A percentile compares a stretch with the other conserved stretches of the same genome.
Evolutionary conservation across 106 monocot species (phyloP).

Genomic region (Vanilla planifolia): DNA sequence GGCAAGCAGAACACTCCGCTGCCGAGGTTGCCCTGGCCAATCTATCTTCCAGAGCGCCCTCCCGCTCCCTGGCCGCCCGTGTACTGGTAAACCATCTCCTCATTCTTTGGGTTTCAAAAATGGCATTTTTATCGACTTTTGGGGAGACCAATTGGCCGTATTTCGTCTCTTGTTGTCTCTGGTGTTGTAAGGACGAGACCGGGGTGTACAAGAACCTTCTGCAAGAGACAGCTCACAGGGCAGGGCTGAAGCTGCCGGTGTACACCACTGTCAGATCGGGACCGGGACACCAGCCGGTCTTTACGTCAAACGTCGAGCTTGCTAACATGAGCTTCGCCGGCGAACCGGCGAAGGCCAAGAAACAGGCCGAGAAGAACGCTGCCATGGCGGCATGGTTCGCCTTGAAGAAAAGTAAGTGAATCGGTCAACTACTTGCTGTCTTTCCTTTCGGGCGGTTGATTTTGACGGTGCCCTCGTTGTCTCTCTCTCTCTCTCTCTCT

Average conservation of each 20-base stretch:
- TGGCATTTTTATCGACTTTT: no score
- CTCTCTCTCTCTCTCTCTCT: no score
- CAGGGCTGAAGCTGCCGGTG: constrained; percentile 71
- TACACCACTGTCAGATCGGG: constrained; percentile 77
- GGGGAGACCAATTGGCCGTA: no score
- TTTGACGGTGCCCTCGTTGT: no score
- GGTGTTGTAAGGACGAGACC: constrained; percentile 98
- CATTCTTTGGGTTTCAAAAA: no score
- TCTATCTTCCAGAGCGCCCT: constrained; percentile 54
- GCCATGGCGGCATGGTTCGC: constrained; percentile 87
- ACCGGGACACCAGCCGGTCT: constrained; percentile 75
- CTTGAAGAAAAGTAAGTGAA: constrained; percentile 80
- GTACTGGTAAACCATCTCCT: constrained; percentile 50
- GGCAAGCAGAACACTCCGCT: constrained; percentile 79
- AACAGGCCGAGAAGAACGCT: constrained; percentile 94
- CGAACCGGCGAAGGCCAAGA: constrained; percentile 91
- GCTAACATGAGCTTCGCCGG: constrained; percentile 81
- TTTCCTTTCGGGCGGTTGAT: neutral
- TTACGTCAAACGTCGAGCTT: constrained; percentile 86
- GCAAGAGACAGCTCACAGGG: constrained; percentile 87
- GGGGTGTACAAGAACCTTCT: constrained; percentile 95
- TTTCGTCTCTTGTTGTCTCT: constrained; percentile 48
- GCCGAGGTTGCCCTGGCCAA: constrained; percentile 68
- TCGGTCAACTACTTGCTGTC: neutral
- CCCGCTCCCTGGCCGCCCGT: constrained; percentile 53